Percentiles rank a stretch among this genome's conserved stretches.
Conservation (phyloP, 192 early-diverging fungal species). For the Geosiphon pyriformis region DNA sequence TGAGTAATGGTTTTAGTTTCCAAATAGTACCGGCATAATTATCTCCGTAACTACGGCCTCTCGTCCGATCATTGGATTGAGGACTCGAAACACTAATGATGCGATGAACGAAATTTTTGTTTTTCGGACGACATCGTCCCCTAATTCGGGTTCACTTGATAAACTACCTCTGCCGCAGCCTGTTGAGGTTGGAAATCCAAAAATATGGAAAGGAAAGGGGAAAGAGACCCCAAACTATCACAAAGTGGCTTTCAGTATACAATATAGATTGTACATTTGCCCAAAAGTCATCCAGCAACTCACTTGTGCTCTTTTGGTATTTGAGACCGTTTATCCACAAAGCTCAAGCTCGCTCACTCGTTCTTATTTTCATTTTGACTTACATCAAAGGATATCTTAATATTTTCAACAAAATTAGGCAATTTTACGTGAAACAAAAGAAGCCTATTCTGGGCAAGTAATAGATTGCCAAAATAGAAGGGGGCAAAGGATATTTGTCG, state of each 20-base stretch:
- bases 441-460: slow-evolving; percentile 12
- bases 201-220: slow-evolving; percentile 17
- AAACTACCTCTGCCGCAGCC: background rate
- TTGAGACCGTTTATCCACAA: no score
- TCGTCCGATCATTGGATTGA: slow-evolving; percentile 9
- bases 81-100: background rate
- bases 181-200: background rate
- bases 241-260: slow-evolving; percentile 2
- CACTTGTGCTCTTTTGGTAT: slow-evolving; percentile 14
- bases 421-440: slow-evolving; percentile 15
- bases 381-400: background rate
- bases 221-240: background rate
- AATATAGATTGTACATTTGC: slow-evolving; percentile 14
- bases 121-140: background rate
- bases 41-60: slow-evolving; percentile 2
- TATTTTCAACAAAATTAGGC: background rate
- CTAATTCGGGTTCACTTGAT: background rate
- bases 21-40: slow-evolving; percentile 16
- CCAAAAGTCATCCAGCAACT: slow-evolving; percentile 19
- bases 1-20: background rate
- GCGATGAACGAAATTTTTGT: background rate
- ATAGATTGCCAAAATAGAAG: slow-evolving; percentile 22
- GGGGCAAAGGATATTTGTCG: slow-evolving; percentile 21
- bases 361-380: background rate
- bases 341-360: no score